A percentile compares a stretch with the other conserved stretches of the same genome.
Conservation (phyloP, 2,329 filamentous ascomycete species). For the Monilinia fructigena region DNA sequence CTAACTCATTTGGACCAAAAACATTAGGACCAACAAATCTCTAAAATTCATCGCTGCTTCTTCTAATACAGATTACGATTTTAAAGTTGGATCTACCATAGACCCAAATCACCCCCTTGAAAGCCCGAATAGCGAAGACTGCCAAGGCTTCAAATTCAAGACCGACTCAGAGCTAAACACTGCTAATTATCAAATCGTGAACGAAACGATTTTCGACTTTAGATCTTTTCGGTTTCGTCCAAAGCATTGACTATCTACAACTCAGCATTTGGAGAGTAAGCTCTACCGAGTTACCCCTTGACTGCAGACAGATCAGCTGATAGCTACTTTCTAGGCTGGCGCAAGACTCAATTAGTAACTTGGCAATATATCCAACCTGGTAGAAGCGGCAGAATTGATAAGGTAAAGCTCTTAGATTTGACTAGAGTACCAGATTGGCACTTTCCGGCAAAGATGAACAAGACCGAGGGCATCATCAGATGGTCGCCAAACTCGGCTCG, state of each 20-base stretch:
- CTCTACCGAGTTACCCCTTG: background rate
- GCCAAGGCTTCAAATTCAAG: background rate
- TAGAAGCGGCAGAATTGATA: background rate
- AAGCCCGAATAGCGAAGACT: background rate
- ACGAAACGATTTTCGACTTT: background rate
- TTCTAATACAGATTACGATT: background rate
- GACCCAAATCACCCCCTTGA: background rate
- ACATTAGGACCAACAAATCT: background rate
- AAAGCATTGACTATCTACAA: background rate
- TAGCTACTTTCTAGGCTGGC: background rate
- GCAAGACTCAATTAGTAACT: background rate
- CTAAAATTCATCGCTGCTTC: background rate
- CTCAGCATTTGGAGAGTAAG: background rate
- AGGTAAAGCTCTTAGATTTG: background rate
- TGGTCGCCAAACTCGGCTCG: conserved; percentile 61
- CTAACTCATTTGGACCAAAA: conserved; percentile 2
- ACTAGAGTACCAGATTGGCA: background rate
- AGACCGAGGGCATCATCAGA: conserved; percentile 55
- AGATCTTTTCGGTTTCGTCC: conserved; percentile 3
- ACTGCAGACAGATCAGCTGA: conserved; percentile 13
- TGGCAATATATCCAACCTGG: background rate
- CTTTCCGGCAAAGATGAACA: conserved; percentile 20
- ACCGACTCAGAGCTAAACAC: background rate
- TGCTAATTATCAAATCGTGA: conserved; percentile 14
- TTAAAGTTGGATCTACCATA: background rate